Conservation (phyloP, 1,139 yeast species). For the Sugiyamaella paludigena region DNA sequence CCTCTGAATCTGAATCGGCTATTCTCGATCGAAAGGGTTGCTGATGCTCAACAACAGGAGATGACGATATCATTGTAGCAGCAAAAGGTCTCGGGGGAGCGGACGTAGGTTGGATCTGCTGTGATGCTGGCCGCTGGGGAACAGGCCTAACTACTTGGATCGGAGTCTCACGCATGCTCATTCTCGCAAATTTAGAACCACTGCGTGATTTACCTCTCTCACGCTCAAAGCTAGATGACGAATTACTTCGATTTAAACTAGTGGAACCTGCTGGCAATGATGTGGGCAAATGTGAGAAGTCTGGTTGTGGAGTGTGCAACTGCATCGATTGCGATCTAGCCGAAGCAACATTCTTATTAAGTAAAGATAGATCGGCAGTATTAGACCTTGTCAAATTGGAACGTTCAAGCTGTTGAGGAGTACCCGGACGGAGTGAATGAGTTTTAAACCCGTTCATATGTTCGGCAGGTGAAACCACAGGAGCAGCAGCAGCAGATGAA, state of each 20-base stretch:
- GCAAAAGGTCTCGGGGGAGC: not conserved
- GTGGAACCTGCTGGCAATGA: constrained; percentile 3
- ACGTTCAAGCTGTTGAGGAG: constrained; percentile 6
- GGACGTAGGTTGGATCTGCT: not conserved
- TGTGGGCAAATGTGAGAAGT: constrained; percentile 5
- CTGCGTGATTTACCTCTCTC: constrained; percentile 2
- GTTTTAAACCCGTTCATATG: constrained; percentile 14
- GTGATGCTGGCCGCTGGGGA: constrained; percentile 10
- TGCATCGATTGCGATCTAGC: constrained; percentile 12
- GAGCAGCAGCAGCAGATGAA: not conserved
- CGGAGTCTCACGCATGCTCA: constrained; percentile 14
- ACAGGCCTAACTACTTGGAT: constrained; percentile 4
- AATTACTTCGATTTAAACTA: constrained; percentile 11
- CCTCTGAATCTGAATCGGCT: constrained; percentile 39
- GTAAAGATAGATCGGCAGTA: constrained; percentile 1
- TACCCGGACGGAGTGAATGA: constrained; percentile 13
- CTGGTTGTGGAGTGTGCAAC: constrained; percentile 1
- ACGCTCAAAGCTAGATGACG: constrained; percentile 16
- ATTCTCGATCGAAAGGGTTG: constrained; percentile 34
- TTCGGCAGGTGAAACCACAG: not conserved
- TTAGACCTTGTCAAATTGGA: constrained; percentile 4
- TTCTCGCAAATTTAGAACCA: constrained; percentile 7
- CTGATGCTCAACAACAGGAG: not conserved
- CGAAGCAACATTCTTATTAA: constrained; percentile 5
- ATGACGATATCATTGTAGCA: constrained; percentile 1